A percentile compares a stretch with the other conserved stretches of the same genome.
Evolutionary conservation across 225 moss, liverwort and hornwort species (phyloP).

Genomic region (Pseudoscleropodium purum): DNA sequence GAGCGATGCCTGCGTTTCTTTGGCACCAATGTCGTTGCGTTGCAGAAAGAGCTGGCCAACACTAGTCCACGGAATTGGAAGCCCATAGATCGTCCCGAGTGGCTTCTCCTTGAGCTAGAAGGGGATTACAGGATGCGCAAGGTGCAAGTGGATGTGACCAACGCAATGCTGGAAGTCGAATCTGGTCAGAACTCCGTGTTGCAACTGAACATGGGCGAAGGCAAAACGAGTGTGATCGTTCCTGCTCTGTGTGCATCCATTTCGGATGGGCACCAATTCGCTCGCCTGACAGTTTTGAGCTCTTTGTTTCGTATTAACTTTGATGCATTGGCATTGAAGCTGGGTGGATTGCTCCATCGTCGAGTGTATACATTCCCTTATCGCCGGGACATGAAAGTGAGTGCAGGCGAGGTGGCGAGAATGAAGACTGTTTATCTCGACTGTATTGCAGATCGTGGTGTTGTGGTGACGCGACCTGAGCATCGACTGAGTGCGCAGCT

Average conservation of each 20-base stretch:
- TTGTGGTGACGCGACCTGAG: constrained; percentile 26
- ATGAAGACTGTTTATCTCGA: background rate
- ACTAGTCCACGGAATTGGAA: background rate
- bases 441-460: constrained; percentile 5
- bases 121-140: constrained; percentile 22
- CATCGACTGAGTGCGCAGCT: constrained; percentile 13
- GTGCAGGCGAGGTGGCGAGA: background rate
- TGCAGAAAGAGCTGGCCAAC: constrained; percentile 23
- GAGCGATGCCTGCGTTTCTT: constrained; percentile 24
- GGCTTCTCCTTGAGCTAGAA: constrained; percentile 38
- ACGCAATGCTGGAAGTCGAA: background rate
- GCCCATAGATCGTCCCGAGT: constrained; percentile 1
- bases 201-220: constrained; percentile 43
- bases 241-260: constrained; percentile 26
- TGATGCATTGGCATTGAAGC: constrained; percentile 23
- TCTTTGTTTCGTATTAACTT: constrained; percentile 28
- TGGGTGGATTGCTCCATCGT: constrained; percentile 22
- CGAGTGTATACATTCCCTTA: constrained; percentile 23
- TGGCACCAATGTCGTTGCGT: background rate
- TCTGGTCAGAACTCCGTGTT: background rate
- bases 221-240: constrained; percentile 27
- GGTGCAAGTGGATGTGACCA: constrained; percentile 22
- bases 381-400: constrained; percentile 3
- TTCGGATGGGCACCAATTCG: constrained; percentile 1
- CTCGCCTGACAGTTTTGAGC: constrained; percentile 18